Evolutionary conservation across 2,329 filamentous ascomycete species (phyloP).

Genomic region (Parascedosporium putredinis): DNA sequence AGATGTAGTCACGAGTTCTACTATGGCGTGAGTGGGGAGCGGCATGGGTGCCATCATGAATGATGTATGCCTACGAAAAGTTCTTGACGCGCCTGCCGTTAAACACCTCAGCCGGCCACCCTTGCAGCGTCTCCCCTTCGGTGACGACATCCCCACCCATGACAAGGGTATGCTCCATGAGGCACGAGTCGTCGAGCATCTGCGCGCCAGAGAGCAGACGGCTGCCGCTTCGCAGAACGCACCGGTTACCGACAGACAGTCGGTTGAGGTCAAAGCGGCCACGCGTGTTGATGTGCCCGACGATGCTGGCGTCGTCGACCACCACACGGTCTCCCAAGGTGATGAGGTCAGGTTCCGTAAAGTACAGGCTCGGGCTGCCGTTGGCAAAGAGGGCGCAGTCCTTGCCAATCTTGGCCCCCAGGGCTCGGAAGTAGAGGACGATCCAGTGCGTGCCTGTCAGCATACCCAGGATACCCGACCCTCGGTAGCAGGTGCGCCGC

Average conservation of each 20-base stretch:
- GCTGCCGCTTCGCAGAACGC: constrained; percentile 40
- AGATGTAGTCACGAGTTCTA: no score
- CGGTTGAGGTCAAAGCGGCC: constrained; percentile 46
- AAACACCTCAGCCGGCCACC: constrained; percentile 40
- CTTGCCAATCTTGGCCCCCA: constrained; percentile 42
- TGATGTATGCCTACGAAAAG: background rate
- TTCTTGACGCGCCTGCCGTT: constrained; percentile 13
- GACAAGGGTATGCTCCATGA: constrained; percentile 47
- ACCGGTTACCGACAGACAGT: constrained; percentile 37
- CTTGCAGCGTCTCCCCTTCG: constrained; percentile 38
- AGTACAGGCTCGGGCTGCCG: constrained; percentile 39
- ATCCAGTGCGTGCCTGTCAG: constrained; percentile 43
- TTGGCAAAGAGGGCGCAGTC: constrained; percentile 46
- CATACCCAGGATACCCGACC: constrained; percentile 39
- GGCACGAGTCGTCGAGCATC: constrained; percentile 41
- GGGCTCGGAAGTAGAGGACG: constrained; percentile 39
- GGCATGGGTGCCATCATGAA: background rate
- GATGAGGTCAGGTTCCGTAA: constrained; percentile 48
- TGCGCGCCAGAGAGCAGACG: constrained; percentile 40
- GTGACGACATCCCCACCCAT: constrained; percentile 47
- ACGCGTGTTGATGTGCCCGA: constrained; percentile 45
- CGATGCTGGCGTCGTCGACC: constrained; percentile 45
- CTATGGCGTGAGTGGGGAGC: no score
- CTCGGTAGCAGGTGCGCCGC: constrained; percentile 37
- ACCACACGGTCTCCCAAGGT: constrained; percentile 40